Percentiles rank a stretch among this genome's conserved stretches.
These are phyloP conservation scores for Candida gorgasii DNA, from an alignment of 805 yeast genomes.

Conservation along the genomic window DNA sequence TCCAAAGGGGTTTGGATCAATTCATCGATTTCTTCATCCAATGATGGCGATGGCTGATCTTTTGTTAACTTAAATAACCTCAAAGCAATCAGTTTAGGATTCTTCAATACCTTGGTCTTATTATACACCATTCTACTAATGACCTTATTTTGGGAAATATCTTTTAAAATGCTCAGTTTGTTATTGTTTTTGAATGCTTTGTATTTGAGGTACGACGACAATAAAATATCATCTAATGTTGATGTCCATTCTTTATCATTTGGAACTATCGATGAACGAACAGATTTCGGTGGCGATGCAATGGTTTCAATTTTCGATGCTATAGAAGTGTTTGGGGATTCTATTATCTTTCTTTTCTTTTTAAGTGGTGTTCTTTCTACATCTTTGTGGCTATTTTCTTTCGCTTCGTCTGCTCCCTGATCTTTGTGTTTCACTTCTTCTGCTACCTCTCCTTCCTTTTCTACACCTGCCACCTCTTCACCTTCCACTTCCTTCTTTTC, in stretches of 20 bases:
- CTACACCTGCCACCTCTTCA: slow-evolving; percentile 1
- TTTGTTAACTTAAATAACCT: slow-evolving; percentile 31
- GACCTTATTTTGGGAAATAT: slow-evolving; percentile 41
- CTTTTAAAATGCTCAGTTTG: slow-evolving; percentile 25
- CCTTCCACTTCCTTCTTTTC: too few species aligned
- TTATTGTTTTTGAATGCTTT: slow-evolving; percentile 30
- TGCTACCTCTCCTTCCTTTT: background rate
- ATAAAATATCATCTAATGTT: slow-evolving; percentile 35
- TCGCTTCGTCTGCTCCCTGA: background rate
- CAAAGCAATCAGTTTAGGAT: slow-evolving; percentile 39
- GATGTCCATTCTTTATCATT: slow-evolving; percentile 36
- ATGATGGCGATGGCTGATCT: slow-evolving; percentile 12
- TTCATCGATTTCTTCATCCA: slow-evolving; percentile 26
- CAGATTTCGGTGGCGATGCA: slow-evolving; percentile 18
- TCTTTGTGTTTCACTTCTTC: slow-evolving; percentile 7
- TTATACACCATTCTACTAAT: slow-evolving; percentile 40
- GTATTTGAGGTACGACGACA: slow-evolving; percentile 37
- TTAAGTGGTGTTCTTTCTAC: background rate
- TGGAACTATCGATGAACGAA: slow-evolving; percentile 7
- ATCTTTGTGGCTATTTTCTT: slow-evolving; percentile 14
- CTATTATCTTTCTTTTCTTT: slow-evolving; percentile 11
- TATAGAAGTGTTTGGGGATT: slow-evolving; percentile 36
- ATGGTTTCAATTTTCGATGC: slow-evolving; percentile 36
- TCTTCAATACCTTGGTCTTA: slow-evolving; percentile 35
- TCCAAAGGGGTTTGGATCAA: slow-evolving; percentile 30